Base-by-base conservation (phyloP, 208 protist genomes). In the Trypanosoma scelopori region DNA sequence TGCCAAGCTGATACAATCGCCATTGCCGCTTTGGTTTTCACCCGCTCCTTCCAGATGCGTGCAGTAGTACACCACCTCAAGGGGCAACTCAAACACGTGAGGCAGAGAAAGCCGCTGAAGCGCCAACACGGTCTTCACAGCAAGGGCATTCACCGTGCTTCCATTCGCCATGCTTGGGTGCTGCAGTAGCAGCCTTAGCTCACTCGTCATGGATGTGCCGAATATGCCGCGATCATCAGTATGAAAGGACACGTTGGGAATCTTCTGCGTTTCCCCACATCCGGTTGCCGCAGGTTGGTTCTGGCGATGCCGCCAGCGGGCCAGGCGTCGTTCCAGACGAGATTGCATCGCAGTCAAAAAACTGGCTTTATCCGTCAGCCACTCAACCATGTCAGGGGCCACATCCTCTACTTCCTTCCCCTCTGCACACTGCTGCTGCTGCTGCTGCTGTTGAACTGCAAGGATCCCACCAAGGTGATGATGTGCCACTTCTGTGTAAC, bases 151-250 rank as follows among this genome's bases (percentile, higher is more conserved):
- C 43, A 46, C n/a, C 53, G 0, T 25, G 0, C 7, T 22, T 11
- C 61, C 39, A 25, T 32, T 55, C 22, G 5, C 22, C 27, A 70
- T 60, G 32, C 51, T 61, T 22, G 72, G 60, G 70, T 92, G 85
- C 50, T 77, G 72, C 18, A 76, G 59, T 13, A 81, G 62, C 9
- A 90, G 61, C 48, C 52, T 35, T 13, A 91, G 67, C 64, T 97
- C 87, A 13, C 80, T 25, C 22, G 82, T 79, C 5, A 91, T 41
- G 13, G 80, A 81, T 1, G 81, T 92, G 27, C 65, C 71, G 61
- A 97, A 95, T 3, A 95, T 84, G 23, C 92, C 92, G 30, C 87
- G 82, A 55, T 97, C 92, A 47, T 97, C 92, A 6, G 86, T 93
- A 70, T 92, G 75, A 42, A 92, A 81, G 12, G 83, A 82, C 3